A percentile compares a stretch with the other conserved stretches of the same genome.
These are phyloP conservation scores for Leptodermis oblonga DNA, from an alignment of 257 asterid genomes.

Conservation along the genomic window DNA sequence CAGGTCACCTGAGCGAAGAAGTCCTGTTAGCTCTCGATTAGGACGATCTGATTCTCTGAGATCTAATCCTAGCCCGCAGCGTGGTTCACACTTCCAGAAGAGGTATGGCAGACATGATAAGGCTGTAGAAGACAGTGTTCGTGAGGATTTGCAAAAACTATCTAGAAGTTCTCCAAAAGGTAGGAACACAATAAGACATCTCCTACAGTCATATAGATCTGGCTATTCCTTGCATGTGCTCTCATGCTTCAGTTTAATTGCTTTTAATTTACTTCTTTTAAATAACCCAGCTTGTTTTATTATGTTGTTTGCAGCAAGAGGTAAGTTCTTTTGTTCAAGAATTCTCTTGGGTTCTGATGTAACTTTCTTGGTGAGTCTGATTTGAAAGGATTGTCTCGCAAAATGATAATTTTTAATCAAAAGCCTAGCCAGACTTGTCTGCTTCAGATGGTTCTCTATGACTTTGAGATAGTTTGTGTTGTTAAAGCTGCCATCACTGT, in stretches of 20 bases:
- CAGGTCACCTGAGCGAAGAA: conserved; percentile 74
- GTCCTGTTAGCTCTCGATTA: conserved; percentile 65
- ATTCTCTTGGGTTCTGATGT: conserved; percentile 77
- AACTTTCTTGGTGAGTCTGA: conserved; percentile 76
- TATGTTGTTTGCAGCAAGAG: conserved; percentile 87
- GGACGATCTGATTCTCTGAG: conserved; percentile 61
- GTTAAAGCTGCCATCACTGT: conserved; percentile 83
- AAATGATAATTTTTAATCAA: conserved; percentile 46
- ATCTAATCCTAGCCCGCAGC: conserved; percentile 62
- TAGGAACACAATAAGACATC: conserved; percentile 34
- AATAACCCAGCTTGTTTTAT: conserved; percentile 34
- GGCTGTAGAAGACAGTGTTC: conserved; percentile 64
- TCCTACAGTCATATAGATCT: conserved; percentile 5
- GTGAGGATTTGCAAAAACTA: conserved; percentile 63
- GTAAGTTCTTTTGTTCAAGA: conserved; percentile 94
- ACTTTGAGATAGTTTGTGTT: conserved; percentile 62
- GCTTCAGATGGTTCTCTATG: conserved; percentile 62
- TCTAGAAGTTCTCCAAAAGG: conserved; percentile 82
- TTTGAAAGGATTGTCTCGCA: conserved; percentile 59
- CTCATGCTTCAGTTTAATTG: neutral
- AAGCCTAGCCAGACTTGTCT: conserved; percentile 63
- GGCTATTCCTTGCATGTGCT: conserved; percentile 13
- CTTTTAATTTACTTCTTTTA: conserved; percentile 18
- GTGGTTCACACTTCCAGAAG: conserved; percentile 42
- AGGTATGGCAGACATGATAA: conserved; percentile 69